These are phyloP conservation scores for Harrya chromipes DNA, from an alignment of 768 basidiomycete species.

Conservation along the genomic window DNA sequence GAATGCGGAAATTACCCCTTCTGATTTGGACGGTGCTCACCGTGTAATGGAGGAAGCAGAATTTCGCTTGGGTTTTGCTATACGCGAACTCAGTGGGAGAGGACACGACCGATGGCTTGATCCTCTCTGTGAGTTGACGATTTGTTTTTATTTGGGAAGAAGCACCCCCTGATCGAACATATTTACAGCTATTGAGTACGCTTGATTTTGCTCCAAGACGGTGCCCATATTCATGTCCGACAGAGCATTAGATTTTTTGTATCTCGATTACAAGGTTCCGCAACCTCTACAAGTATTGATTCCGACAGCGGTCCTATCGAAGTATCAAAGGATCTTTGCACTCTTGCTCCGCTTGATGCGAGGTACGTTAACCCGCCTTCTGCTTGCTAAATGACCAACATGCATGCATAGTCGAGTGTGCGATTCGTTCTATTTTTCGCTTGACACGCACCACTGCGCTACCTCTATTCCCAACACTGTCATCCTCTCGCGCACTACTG, in stretches of 20 bases:
- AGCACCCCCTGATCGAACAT: constrained; percentile 2
- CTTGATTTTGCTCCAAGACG: background rate
- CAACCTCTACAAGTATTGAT: constrained; percentile 72
- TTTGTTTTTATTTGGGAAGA: background rate
- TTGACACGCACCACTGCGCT: constrained; percentile 45
- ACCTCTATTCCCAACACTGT: constrained; percentile 59
- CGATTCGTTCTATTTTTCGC: constrained; percentile 61
- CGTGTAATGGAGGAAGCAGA: constrained; percentile 58
- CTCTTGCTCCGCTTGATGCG: constrained; percentile 76
- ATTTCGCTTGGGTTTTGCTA: constrained; percentile 79
- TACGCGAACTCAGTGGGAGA: constrained; percentile 66
- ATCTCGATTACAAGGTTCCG: constrained; percentile 89
- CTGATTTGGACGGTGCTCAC: constrained; percentile 35
- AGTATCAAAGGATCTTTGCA: constrained; percentile 82
- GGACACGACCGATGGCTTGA: constrained; percentile 77
- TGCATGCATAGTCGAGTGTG: constrained; percentile 55
- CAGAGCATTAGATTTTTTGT: constrained; percentile 86
- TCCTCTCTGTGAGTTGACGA: constrained; percentile 63
- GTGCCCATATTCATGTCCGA: constrained; percentile 2
- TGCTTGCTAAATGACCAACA: constrained; percentile 1
- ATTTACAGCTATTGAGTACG: constrained; percentile 22
- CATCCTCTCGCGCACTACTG: constrained; percentile 49
- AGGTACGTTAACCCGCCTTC: constrained; percentile 43
- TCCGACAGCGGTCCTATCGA: constrained; percentile 66
- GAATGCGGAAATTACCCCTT: constrained; percentile 19